A percentile compares a stretch with the other conserved stretches of the same genome.
phyloP scores from a whole-genome alignment of 345 rosid genomes.

The Melaleuca alternifolia region DNA sequence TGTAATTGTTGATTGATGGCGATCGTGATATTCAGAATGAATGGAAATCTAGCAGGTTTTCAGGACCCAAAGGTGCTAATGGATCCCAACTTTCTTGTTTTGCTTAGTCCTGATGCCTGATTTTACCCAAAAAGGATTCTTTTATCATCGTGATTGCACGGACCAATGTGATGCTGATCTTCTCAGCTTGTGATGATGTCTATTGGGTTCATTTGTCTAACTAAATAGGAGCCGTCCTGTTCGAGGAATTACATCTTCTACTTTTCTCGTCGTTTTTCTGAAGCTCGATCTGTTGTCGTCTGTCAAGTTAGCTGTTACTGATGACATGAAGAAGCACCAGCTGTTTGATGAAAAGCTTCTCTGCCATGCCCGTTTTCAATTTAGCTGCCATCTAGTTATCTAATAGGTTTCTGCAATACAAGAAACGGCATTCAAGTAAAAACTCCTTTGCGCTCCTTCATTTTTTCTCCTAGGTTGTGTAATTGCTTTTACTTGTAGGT shows the following conservation, averaged over 20 bases:
- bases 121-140: not conserved
- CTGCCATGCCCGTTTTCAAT: not conserved
- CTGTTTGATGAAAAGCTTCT: not conserved
- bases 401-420: not conserved
- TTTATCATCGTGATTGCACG: not conserved
- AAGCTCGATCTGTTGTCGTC: not conserved
- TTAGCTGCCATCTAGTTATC: not conserved
- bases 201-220: not conserved
- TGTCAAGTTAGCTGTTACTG: not conserved
- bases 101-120: not conserved
- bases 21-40: not conserved
- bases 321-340: not conserved
- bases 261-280: not conserved
- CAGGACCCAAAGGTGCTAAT: not conserved
- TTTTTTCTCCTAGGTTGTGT: not conserved
- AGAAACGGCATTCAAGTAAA: not conserved
- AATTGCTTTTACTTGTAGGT: constrained; percentile 28
- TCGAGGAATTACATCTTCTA: not conserved
- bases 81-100: not conserved
- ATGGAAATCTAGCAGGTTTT: not conserved
- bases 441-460: not conserved
- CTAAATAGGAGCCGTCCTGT: not conserved
- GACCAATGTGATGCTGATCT: not conserved
- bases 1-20: not conserved
- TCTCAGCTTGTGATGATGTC: not conserved